Evolutionary conservation across 2,329 filamentous ascomycete genomes (phyloP), one percentile per base, ranked within the genome.

Genomic region (Penicillium sp.): DNA sequence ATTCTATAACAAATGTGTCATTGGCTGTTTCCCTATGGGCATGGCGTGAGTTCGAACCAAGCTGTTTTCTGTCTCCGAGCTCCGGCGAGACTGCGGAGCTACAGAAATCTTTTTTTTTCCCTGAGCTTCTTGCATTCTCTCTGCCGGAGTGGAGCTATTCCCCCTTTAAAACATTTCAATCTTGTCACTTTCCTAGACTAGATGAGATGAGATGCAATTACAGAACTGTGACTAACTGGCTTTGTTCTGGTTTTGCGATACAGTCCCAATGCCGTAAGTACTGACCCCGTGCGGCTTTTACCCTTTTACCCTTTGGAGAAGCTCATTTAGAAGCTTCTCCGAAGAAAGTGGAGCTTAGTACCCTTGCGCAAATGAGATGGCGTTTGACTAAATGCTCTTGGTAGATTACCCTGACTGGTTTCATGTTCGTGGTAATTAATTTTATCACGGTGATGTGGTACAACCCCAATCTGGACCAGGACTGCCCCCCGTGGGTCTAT

Each of bases 401-500:
- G 18, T 69, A 85, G 79, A 97, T 97, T 71, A 97, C 93, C 18
- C 81, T 97, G 48, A 89, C 88, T 4, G 93, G 93, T 16, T 97
- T 97, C 78, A 81, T 83, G 65, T 97, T 99, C 69, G 87, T 99
- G 65, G 82, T 97, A 59, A 76, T 86, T 69, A 99, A 99, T 77
- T 84, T 97, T 74, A 74, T 96, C 65, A 97, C 94, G 6, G 76
- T 99, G 75, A 82, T 99, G 52, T 97, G 92, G 90, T 99, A 96
- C 77, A 94, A 91, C 66, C 94, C 94, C n/a, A 89, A 85, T 0
- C 83, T 99, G 44, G 92, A 97, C 75, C 88, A 91, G 74, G 91
- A 99, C 73, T 97, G 93, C 71, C 94, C 94, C 9, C 72, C 85
- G 1, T 99, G 94, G 94, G 93, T 99, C 14, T 99, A 99, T 79